These are phyloP conservation scores for Murraya paniculata DNA, from an alignment of 345 rosid genomes.

Conservation along the genomic window DNA sequence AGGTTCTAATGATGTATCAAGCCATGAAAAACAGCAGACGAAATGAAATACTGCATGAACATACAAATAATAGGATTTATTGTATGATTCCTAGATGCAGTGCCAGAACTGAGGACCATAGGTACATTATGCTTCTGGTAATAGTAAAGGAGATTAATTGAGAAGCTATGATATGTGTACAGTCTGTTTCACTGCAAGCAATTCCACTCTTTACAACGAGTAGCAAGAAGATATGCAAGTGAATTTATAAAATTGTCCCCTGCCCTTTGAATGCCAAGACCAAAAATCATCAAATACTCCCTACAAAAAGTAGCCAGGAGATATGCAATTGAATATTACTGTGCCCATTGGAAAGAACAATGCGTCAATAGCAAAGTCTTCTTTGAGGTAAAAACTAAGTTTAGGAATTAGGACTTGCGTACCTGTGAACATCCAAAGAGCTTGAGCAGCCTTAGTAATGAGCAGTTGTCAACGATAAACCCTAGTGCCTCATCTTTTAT, in stretches of 20 bases:
- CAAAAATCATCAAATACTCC: not conserved
- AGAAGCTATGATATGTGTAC: not conserved
- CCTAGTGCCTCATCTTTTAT: constrained; percentile 49
- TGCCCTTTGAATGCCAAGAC: not conserved
- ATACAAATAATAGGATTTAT: not conserved
- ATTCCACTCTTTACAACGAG: not conserved
- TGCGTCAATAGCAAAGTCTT: not conserved
- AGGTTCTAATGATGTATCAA: not conserved
- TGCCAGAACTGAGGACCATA: not conserved
- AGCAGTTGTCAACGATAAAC: constrained; percentile 47
- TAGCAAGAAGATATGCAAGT: not conserved
- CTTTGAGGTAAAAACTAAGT: not conserved
- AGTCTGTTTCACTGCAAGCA: not conserved
- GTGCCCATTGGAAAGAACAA: too few species aligned
- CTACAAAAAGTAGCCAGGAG: too few species aligned
- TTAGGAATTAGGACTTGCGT: not conserved
- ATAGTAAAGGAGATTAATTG: not conserved
- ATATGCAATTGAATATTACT: too few species aligned
- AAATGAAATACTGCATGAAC: not conserved
- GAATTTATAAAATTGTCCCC: not conserved
- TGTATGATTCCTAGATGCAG: not conserved
- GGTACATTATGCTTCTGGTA: not conserved
- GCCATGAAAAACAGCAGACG: not conserved
- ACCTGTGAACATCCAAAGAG: constrained; percentile 71
- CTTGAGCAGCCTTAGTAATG: constrained; percentile 44